These are phyloP conservation scores for Magnolia sinica DNA, from an alignment of 164 flowering plant species.

Conservation along the genomic window DNA sequence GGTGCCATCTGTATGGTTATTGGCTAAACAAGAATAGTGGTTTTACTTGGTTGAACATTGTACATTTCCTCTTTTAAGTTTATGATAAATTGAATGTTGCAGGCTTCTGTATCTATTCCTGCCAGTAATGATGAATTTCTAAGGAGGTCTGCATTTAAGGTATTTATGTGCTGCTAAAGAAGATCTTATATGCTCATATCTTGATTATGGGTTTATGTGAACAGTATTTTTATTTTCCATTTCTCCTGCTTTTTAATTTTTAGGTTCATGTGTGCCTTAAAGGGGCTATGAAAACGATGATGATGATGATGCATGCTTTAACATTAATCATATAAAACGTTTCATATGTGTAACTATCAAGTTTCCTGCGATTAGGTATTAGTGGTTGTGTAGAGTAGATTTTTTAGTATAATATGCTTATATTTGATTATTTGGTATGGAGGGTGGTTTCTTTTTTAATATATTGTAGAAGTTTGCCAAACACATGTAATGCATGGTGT, in stretches of 20 bases:
- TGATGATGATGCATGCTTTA: background rate
- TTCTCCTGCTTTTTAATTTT: too few relatives aligned
- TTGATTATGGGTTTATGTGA: background rate
- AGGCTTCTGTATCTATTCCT: constrained; percentile 47
- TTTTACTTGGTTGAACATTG: background rate
- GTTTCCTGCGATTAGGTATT: background rate
- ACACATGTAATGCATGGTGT: background rate
- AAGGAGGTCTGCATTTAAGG: constrained; percentile 34
- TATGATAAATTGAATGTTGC: constrained; percentile 16
- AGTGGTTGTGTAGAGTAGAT: background rate
- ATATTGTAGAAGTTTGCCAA: background rate
- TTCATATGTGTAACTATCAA: background rate
- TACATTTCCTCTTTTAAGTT: background rate
- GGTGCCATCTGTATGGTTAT: background rate
- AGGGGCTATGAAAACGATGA: background rate
- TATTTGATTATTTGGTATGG: background rate
- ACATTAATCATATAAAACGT: background rate
- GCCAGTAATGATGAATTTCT: constrained; percentile 34
- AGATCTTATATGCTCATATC: background rate
- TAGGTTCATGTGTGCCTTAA: background rate
- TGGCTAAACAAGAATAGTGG: background rate
- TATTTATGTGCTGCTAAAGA: background rate
- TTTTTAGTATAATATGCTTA: background rate
- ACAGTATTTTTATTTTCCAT: background rate
- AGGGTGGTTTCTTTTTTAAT: background rate